These are phyloP conservation scores for Chytriomyces sp. DNA, from an alignment of 192 early-diverging fungal species.

Conservation along the genomic window DNA sequence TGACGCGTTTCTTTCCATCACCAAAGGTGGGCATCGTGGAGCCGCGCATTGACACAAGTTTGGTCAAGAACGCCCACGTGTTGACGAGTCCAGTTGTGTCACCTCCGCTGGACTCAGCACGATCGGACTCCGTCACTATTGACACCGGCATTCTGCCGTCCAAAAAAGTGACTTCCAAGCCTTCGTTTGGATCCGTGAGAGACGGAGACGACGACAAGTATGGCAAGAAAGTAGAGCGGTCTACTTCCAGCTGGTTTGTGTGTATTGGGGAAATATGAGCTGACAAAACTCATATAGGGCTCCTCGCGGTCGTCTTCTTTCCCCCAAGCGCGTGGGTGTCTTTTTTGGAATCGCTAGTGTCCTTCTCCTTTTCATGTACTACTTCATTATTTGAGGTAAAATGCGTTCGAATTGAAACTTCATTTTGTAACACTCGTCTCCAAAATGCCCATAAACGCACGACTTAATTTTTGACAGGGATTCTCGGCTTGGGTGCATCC, in stretches of 20 bases:
- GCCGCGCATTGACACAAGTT: not conserved
- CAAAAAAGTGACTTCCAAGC: constrained; percentile 16
- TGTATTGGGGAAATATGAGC: not conserved
- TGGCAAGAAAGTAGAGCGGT: not conserved
- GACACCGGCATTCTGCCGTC: constrained; percentile 10
- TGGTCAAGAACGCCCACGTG: constrained; percentile 9
- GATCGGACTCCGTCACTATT: constrained; percentile 18
- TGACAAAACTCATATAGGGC: not conserved
- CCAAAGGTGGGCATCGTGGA: not conserved
- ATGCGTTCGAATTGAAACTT: too few species aligned
- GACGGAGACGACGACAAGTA: constrained; percentile 30
- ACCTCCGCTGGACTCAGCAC: not conserved
- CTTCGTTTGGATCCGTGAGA: constrained; percentile 5
- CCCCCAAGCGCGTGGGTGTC: constrained; percentile 8
- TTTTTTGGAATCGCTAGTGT: not conserved
- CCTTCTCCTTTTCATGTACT: constrained; percentile 14
- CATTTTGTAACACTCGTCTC: too few species aligned
- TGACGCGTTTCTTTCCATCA: not conserved
- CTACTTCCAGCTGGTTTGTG: not conserved
- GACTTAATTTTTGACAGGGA: not conserved
- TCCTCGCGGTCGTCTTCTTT: constrained; percentile 10
- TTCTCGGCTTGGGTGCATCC: not conserved
- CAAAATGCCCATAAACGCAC: too few species aligned
- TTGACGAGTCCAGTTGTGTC: not conserved
- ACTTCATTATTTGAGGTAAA: constrained; percentile 35